Evolutionary conservation across 768 basidiomycete species (phyloP), one percentile per base, ranked within the genome.

Genomic region (Lactarius sp.): DNA sequence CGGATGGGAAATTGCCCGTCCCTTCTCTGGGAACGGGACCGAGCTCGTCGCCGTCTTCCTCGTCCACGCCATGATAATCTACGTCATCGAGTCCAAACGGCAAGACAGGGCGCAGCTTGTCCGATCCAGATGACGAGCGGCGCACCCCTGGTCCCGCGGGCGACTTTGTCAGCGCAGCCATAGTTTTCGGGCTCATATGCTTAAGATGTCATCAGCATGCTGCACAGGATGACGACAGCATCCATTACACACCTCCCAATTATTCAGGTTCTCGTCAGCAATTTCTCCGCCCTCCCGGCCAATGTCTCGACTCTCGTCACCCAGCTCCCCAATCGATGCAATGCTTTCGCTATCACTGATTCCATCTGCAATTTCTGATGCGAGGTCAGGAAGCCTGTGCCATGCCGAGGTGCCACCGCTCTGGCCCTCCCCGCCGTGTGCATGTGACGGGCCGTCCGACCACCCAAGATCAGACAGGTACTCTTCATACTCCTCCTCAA

Each of bases 121-220:
- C 74, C 39, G 83, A 83, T 39, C 92, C 92, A 6, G 92, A 89
- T 65, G 90, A 92, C 39, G 91, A 90, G 31, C 94, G 83, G 31
- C 94, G 83, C 27, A 70, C 72, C 8, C 69, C 70, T 53, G 80
- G 79, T 49, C 89, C 87, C 16, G 88, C 88, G 18, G 94, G 94
- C 0, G 93, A 95, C 73, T 94, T 94, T 0, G 94, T 91, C 52
- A 98, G 78, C 9, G 93, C 89, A 13, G 91, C 90, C 85, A 98
- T 90, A 2, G 94, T 95, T 75, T 92, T 91, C 4, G 94, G 93
- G 67, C 95, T 96, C 88, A 98, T 90, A 71, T 96, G 94, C 94
- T 94, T 58, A 14, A 39, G 31, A 16, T 49, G 13, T 59, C n/a
- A 13, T 52, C 59, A 31, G 51, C 52, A 59, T 61, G 59, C 18